Percentiles rank a stretch among this genome's conserved stretches.
phyloP scores from a whole-genome alignment of 2,329 filamentous ascomycete genomes.

The Pseudonectria buxi region DNA sequence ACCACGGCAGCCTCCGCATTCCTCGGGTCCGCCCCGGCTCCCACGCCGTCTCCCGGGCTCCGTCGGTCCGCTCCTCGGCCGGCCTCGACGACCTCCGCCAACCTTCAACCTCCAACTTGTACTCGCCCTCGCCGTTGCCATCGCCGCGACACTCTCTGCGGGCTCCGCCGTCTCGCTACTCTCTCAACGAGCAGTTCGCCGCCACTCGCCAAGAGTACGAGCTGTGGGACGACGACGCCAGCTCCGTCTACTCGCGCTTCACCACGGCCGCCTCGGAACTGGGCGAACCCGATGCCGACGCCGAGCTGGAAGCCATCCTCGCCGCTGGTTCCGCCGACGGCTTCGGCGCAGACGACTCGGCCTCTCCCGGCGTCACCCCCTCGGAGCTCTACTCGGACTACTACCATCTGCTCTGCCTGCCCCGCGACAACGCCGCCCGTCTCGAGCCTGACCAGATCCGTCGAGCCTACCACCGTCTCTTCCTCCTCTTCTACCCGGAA shows the following conservation, averaged over 20 bases:
- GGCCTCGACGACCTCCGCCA: slow-evolving; percentile 15
- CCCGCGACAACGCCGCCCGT: slow-evolving; percentile 21
- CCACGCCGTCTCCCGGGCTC: slow-evolving; percentile 10
- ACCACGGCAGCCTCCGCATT: slow-evolving; percentile 23
- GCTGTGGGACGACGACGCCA: slow-evolving; percentile 42
- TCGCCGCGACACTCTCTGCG: neutral
- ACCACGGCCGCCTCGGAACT: slow-evolving; percentile 20
- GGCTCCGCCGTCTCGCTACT: slow-evolving; percentile 34
- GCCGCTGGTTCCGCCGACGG: too few relatives aligned
- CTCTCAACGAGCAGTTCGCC: slow-evolving; percentile 42
- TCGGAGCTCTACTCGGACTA: slow-evolving; percentile 24
- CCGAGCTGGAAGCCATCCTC: too few relatives aligned
- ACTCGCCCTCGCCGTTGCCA: too few relatives aligned
- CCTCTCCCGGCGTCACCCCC: neutral
- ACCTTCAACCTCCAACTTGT: slow-evolving; percentile 9
- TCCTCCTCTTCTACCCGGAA: slow-evolving; percentile 38
- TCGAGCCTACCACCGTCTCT: slow-evolving; percentile 38
- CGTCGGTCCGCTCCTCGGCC: slow-evolving; percentile 21
- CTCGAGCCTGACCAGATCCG: slow-evolving; percentile 31
- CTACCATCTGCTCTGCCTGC: slow-evolving; percentile 40
- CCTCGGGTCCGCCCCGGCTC: slow-evolving; percentile 17
- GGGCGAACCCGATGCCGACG: slow-evolving; percentile 11
- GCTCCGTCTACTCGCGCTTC: slow-evolving; percentile 33
- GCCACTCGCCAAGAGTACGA: slow-evolving; percentile 40
- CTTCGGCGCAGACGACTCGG: slow-evolving; percentile 1